Base-by-base conservation (phyloP, 202 grass and related monocot species). In the Zoysia matrella region DNA sequence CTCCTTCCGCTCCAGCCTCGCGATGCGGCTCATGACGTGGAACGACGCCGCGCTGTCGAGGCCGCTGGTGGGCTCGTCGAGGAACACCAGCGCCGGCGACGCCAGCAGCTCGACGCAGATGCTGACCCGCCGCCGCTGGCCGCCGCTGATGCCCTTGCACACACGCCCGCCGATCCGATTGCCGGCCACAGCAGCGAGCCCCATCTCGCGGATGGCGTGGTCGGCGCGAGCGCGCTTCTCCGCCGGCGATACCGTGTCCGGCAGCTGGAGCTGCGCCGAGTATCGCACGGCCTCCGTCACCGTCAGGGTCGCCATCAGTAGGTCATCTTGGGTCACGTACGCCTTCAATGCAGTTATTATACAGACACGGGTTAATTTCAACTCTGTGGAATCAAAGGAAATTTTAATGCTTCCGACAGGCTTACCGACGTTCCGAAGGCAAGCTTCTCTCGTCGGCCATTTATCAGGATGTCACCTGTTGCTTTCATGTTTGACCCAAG, bases 261-360 rank as follows among this genome's bases (percentile, higher is more conserved):
- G 94, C 22, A 97, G 84, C 90, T 97, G 94, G 13, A 97, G 90
- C 72, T 81, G 75, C 22, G 88, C 90, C 22, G 94, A 92, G 91
- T 97, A 92, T 39, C 43, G 82, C 73, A 94, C 91, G n/a, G 84
- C 87, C 78, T 97, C 94, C 3, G 90, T 57, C 48, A 97, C 94
- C 49, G 94, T 97, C 51, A 94, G 86, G 45, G 94, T 97, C n/a
- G 90, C 94, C 92, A 94, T 91, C 69, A 94, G 75, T 51, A 94
- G 90, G 30, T 94, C 90, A 12, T 94, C 94, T 86, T 94, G 92
- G 18, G 92, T 94, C 47, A 94, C 92, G 78, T 94, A 97, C 52
- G 94, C 94, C 91, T 60, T 60, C 6, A 60, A 8, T 60, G 1
- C 57, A 8, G 55, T 16, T 12, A 55, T 9, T 12, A 30, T 30